Conservation (phyloP, 371 early-diverging fungal genomes). For the Batkoa obscura region DNA sequence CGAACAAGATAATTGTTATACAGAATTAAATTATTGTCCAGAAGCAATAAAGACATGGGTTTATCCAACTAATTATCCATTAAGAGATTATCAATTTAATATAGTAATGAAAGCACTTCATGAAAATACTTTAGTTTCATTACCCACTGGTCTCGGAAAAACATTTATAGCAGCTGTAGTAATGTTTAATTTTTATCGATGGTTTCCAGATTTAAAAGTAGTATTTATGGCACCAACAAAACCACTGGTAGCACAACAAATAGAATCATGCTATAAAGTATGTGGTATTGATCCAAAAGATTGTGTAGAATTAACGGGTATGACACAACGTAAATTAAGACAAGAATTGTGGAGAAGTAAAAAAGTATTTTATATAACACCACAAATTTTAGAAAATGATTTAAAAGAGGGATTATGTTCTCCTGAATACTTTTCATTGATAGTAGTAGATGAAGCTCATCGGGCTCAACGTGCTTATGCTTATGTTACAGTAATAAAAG, state of each 20-base stretch:
- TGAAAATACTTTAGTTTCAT: conserved; percentile 70
- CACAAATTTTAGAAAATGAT: conserved; percentile 79
- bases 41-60: conserved; percentile 46
- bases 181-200: conserved; percentile 81
- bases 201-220: conserved; percentile 79
- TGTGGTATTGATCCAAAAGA: conserved; percentile 46
- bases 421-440: conserved; percentile 28
- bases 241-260: conserved; percentile 83
- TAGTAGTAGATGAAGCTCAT: conserved; percentile 91
- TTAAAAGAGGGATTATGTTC: conserved; percentile 31
- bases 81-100: conserved; percentile 75
- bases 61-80: conserved; percentile 56
- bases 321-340: conserved; percentile 29
- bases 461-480: conserved; percentile 70
- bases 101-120: conserved; percentile 60
- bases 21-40: background rate
- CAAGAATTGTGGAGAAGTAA: conserved; percentile 25
- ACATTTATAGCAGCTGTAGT: conserved; percentile 93
- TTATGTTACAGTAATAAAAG: conserved; percentile 46
- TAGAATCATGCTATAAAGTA: conserved; percentile 59
- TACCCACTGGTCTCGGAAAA: conserved; percentile 86
- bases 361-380: conserved; percentile 74
- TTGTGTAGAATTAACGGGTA: conserved; percentile 58
- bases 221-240: conserved; percentile 87
- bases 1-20: background rate